Conservation (phyloP, 345 rosid genomes). For the Melaleuca quinquenervia region DNA sequence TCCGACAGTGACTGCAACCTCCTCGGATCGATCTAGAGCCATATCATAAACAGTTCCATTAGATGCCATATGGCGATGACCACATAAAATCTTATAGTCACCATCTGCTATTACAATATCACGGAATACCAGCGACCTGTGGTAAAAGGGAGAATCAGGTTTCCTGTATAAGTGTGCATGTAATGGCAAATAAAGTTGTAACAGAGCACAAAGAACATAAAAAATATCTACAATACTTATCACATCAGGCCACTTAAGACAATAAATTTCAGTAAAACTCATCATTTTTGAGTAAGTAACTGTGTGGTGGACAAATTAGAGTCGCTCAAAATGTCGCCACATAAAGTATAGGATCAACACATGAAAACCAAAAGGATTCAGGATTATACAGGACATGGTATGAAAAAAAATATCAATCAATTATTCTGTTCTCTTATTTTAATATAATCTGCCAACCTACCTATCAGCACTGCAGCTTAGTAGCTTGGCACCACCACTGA, state of each 20-base stretch:
- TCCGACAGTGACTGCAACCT: constrained; percentile 66
- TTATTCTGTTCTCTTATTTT: neutral
- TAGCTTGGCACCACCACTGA: constrained; percentile 41
- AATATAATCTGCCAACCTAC: constrained; percentile 13
- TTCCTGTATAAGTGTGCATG: neutral
- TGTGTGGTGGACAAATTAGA: neutral
- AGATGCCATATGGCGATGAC: constrained; percentile 61
- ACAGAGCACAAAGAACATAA: neutral
- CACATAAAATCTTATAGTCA: constrained; percentile 29
- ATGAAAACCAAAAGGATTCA: neutral
- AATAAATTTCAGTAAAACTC: neutral
- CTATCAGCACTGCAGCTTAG: constrained; percentile 79
- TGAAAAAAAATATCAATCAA: neutral
- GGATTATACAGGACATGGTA: neutral
- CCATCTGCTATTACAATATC: constrained; percentile 30
- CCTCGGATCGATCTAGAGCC: constrained; percentile 57
- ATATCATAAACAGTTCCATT: constrained; percentile 73
- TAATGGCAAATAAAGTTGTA: neutral
- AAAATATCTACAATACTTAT: neutral
- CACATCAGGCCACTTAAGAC: neutral
- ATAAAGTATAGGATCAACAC: neutral
- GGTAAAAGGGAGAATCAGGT: constrained; percentile 5
- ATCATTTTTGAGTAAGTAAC: neutral
- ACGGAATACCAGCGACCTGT: constrained; percentile 57
- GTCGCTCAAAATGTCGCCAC: neutral